A percentile compares a stretch with the other conserved stretches of the same genome.
These are phyloP conservation scores for Didymella keratinophila DNA, from an alignment of 2,329 filamentous ascomycete species.

Conservation along the genomic window DNA sequence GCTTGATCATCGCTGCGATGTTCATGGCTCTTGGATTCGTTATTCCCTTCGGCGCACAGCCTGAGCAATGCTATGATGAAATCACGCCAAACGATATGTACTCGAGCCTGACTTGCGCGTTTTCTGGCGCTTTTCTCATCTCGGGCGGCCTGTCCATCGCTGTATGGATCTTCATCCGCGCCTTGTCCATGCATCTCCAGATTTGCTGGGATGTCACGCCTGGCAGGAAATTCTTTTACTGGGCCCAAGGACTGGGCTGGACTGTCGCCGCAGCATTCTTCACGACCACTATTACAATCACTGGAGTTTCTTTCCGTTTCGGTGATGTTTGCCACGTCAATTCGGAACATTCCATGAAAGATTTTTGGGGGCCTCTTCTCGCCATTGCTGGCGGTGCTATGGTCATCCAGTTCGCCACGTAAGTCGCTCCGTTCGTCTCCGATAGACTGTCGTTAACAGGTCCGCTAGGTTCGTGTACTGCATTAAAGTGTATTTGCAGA, in stretches of 20 bases:
- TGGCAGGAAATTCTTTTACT: slow-evolving; percentile 88
- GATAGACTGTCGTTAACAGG: slow-evolving; percentile 18
- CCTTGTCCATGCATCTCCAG: slow-evolving; percentile 91
- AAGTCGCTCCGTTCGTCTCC: slow-evolving; percentile 52
- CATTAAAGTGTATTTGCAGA: slow-evolving; percentile 90
- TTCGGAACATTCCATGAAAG: slow-evolving; percentile 79
- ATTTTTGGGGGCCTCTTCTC: slow-evolving; percentile 90
- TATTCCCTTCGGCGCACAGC: slow-evolving; percentile 79
- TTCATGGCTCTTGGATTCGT: slow-evolving; percentile 91
- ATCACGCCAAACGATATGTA: slow-evolving; percentile 96
- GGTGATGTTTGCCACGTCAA: slow-evolving; percentile 94
- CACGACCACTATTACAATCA: slow-evolving; percentile 78
- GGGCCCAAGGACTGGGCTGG: slow-evolving; percentile 82
- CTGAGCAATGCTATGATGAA: slow-evolving; percentile 82
- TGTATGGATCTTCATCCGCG: slow-evolving; percentile 90
- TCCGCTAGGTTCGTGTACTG: slow-evolving; percentile 71
- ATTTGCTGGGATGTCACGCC: slow-evolving; percentile 97
- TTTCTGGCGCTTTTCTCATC: slow-evolving; percentile 85
- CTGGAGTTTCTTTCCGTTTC: slow-evolving; percentile 93
- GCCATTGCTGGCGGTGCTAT: slow-evolving; percentile 78
- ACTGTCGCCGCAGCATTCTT: slow-evolving; percentile 80
- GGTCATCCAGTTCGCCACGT: slow-evolving; percentile 83
- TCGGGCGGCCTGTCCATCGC: slow-evolving; percentile 84
- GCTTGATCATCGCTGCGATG: slow-evolving; percentile 76
- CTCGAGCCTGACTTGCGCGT: slow-evolving; percentile 80